phyloP scores from a whole-genome alignment of 169 alveolate species.

The Plasmodium ovale region DNA sequence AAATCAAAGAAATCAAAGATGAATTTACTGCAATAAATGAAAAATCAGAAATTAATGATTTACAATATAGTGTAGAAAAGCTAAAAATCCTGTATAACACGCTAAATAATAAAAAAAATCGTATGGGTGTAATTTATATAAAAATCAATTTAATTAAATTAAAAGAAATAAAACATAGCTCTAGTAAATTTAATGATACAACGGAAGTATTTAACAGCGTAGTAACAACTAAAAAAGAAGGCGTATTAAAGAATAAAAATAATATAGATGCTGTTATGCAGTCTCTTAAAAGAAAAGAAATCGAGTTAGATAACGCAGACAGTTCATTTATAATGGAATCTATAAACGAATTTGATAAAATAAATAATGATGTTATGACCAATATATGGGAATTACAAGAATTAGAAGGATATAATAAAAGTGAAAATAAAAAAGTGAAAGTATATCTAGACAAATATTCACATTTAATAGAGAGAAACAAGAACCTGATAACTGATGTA shows the following conservation, averaged over 20 bases:
- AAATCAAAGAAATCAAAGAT: too few species aligned
- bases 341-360: background rate
- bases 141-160: background rate
- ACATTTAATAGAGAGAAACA: background rate
- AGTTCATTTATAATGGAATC: slow-evolving; percentile 3
- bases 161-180: background rate
- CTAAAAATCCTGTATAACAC: too few species aligned
- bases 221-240: background rate
- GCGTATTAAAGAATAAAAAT: background rate
- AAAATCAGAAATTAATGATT: too few species aligned
- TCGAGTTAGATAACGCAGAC: background rate
- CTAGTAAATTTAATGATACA: background rate
- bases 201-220: background rate
- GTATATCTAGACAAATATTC: background rate
- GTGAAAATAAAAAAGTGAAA: background rate
- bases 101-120: too few species aligned
- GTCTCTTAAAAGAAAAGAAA: background rate
- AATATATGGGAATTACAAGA: background rate
- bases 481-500: background rate
- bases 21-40: too few species aligned
- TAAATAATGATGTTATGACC: background rate
- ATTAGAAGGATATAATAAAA: background rate
- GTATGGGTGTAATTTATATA: background rate
- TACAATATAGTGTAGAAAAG: too few species aligned
- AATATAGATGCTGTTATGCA: background rate